These are phyloP conservation scores for Warburgia ugandensis DNA, from an alignment of 164 flowering plant genomes.

Conservation along the genomic window DNA sequence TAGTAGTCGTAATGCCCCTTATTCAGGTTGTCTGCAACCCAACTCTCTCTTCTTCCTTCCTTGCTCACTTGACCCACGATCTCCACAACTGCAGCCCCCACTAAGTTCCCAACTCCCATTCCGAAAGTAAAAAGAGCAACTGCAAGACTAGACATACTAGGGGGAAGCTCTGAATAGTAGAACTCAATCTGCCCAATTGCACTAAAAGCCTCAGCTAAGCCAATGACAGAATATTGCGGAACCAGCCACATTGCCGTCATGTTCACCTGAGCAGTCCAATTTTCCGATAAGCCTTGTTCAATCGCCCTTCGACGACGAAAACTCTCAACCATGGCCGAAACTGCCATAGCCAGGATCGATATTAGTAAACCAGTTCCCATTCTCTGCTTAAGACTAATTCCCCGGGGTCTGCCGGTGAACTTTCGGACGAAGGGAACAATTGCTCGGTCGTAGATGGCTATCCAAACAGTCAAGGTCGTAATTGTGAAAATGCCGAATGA, in stretches of 20 bases:
- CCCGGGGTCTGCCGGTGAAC: conserved; percentile 24
- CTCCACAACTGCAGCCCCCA: conserved; percentile 40
- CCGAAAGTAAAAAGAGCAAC: conserved; percentile 46
- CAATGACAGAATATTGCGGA: conserved; percentile 48
- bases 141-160: conserved; percentile 70
- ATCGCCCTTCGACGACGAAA: conserved; percentile 45
- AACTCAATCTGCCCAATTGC: conserved; percentile 75
- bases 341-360: conserved; percentile 16
- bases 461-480: conserved; percentile 26
- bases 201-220: conserved; percentile 71
- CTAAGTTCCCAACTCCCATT: conserved; percentile 54
- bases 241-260: conserved; percentile 89
- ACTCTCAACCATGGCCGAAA: conserved; percentile 29
- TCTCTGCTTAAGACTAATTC: conserved; percentile 25
- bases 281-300: conserved; percentile 22
- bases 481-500: conserved; percentile 32
- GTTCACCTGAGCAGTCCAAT: conserved; percentile 20
- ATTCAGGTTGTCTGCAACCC: conserved; percentile 56
- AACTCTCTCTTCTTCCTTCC: conserved; percentile 41
- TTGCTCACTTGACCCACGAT: conserved; percentile 33
- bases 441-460: conserved; percentile 41
- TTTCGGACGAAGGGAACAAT: conserved; percentile 30
- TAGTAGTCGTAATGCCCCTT: too few species aligned
- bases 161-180: conserved; percentile 70
- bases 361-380: conserved; percentile 50